These are phyloP conservation scores for Xylaria sp. DNA, from an alignment of 2,329 filamentous ascomycete genomes.

Conservation along the genomic window DNA sequence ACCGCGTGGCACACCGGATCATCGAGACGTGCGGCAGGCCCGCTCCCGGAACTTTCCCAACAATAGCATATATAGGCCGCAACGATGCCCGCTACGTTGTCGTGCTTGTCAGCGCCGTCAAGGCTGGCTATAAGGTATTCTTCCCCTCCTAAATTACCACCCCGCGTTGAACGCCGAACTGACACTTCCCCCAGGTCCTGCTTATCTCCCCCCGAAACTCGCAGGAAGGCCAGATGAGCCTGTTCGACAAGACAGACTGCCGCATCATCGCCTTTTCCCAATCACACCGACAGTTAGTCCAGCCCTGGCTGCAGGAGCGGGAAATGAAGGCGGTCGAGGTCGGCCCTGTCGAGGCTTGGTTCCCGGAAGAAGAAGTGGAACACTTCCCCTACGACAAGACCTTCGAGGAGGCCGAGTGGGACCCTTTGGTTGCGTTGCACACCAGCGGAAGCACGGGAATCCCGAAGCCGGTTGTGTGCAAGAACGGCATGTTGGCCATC, in stretches of 20 bases:
- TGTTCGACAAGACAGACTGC: slow-evolving; percentile 49
- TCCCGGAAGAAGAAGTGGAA: slow-evolving; percentile 39
- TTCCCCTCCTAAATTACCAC: not conserved
- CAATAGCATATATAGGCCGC: slow-evolving; percentile 50
- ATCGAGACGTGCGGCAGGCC: slow-evolving; percentile 34
- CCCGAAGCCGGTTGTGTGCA: slow-evolving; percentile 48
- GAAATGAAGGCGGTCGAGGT: slow-evolving; percentile 44
- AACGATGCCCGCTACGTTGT: slow-evolving; percentile 37
- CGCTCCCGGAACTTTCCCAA: slow-evolving; percentile 35
- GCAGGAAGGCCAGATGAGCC: slow-evolving; percentile 47
- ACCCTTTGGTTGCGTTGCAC: slow-evolving; percentile 47
- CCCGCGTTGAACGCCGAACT: not conserved
- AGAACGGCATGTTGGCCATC: slow-evolving; percentile 43
- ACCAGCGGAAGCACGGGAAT: slow-evolving; percentile 51
- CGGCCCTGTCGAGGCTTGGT: slow-evolving; percentile 39
- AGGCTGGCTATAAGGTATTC: slow-evolving; percentile 39
- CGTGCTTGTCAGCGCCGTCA: slow-evolving; percentile 30
- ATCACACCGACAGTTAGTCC: slow-evolving; percentile 35
- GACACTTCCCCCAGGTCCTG: slow-evolving; percentile 39
- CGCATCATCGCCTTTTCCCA: slow-evolving; percentile 41
- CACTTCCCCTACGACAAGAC: slow-evolving; percentile 45
- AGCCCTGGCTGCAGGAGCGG: slow-evolving; percentile 43
- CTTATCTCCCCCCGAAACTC: slow-evolving; percentile 51
- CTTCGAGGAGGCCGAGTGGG: slow-evolving; percentile 46
- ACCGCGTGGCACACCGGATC: slow-evolving; percentile 43